Evolutionary conservation across 345 rosid species (phyloP).

Genomic region (Rhodomyrtus tomentosa): DNA sequence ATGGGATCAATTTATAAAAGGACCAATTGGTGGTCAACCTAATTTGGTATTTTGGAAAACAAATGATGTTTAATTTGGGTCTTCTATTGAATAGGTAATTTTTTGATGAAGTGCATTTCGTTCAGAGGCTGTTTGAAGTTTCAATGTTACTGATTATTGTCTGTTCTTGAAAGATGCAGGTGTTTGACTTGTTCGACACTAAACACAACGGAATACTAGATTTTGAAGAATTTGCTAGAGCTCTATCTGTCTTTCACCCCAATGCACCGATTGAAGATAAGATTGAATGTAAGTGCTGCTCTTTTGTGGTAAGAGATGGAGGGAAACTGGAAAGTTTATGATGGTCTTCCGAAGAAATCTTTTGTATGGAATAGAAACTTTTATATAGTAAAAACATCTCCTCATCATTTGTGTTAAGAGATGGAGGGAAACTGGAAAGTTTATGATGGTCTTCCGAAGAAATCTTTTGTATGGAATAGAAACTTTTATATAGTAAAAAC

Average conservation of each 20-base stretch:
- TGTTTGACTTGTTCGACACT: conserved; percentile 92
- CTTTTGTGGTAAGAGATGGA: neutral
- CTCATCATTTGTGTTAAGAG: neutral
- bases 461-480: neutral
- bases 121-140: neutral
- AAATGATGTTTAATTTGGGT: neutral
- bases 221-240: conserved; percentile 97
- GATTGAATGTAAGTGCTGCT: conserved; percentile 56
- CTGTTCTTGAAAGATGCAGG: conserved; percentile 31
- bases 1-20: neutral
- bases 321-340: neutral
- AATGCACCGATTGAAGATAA: conserved; percentile 92
- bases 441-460: neutral
- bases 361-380: neutral
- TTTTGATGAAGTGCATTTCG: neutral
- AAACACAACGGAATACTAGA: conserved; percentile 96
- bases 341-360: neutral
- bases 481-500: neutral
- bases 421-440: neutral
- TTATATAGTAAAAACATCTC: neutral
- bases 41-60: neutral
- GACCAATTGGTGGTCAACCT: neutral
- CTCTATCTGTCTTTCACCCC: conserved; percentile 96
- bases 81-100: neutral
- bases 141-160: neutral